These are phyloP conservation scores for Conringia planisiliqua DNA, from an alignment of 345 rosid species.

Conservation along the genomic window DNA sequence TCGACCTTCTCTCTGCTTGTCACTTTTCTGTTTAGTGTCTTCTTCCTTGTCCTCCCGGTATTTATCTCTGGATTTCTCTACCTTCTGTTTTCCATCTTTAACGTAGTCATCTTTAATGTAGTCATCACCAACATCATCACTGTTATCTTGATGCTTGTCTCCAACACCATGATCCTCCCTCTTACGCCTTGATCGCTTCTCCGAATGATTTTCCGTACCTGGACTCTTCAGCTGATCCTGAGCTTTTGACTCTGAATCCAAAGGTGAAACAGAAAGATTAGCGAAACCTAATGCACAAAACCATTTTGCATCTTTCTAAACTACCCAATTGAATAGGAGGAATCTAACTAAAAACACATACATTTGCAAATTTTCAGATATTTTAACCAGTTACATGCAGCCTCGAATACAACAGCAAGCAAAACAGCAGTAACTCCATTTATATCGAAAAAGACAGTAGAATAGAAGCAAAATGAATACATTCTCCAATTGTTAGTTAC, in stretches of 20 bases:
- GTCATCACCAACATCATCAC: constrained; percentile 46
- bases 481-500: neutral
- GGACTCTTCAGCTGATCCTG: constrained; percentile 46
- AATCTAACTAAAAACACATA: neutral
- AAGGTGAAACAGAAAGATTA: constrained; percentile 23
- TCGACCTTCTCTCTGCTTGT: constrained; percentile 67
- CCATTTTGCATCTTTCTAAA: neutral
- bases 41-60: constrained; percentile 57
- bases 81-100: constrained; percentile 57
- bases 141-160: constrained; percentile 60
- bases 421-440: neutral
- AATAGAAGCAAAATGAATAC: neutral
- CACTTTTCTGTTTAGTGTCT: constrained; percentile 57
- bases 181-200: constrained; percentile 63
- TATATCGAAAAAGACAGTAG: neutral
- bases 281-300: neutral
- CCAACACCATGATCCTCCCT: constrained; percentile 56
- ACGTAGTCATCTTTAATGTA: constrained; percentile 46
- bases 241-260: constrained; percentile 48
- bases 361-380: neutral
- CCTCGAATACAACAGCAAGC: neutral
- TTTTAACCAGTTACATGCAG: neutral
- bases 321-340: neutral
- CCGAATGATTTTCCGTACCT: constrained; percentile 52
- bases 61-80: constrained; percentile 61